Evolutionary conservation across 2,329 filamentous ascomycete genomes (phyloP).

Genomic region (Cyphellophora europaea): DNA sequence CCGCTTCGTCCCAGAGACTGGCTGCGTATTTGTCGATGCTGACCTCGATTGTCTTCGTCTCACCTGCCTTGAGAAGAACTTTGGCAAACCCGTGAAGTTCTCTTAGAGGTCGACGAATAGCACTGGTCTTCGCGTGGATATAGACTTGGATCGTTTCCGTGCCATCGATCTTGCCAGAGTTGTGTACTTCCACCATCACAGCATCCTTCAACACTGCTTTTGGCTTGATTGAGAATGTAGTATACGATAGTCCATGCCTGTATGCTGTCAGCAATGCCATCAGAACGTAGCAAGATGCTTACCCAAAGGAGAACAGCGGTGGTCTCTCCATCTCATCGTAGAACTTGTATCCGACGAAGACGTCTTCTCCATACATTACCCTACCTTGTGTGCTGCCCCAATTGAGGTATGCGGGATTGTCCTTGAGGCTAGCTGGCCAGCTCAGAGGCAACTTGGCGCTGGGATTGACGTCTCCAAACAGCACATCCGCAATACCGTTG

Average conservation of each 20-base stretch:
- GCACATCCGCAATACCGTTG: slow-evolving; percentile 66
- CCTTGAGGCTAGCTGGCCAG: slow-evolving; percentile 57
- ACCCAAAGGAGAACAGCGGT: slow-evolving; percentile 64
- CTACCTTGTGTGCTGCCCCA: slow-evolving; percentile 61
- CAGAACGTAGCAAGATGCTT: background rate
- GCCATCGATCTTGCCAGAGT: slow-evolving; percentile 4
- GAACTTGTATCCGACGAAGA: slow-evolving; percentile 72
- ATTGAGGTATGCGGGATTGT: slow-evolving; percentile 68
- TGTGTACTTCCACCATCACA: slow-evolving; percentile 4
- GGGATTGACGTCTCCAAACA: slow-evolving; percentile 65
- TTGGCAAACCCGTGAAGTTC: slow-evolving; percentile 38
- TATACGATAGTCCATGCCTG: slow-evolving; percentile 73
- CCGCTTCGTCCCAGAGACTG: slow-evolving; percentile 34
- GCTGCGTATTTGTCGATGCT: slow-evolving; percentile 26
- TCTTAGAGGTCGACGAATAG: slow-evolving; percentile 27
- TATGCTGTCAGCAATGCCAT: no score
- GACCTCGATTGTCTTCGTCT: slow-evolving; percentile 23
- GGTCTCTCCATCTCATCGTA: slow-evolving; percentile 58
- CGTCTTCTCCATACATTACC: slow-evolving; percentile 66
- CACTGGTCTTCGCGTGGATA: background rate
- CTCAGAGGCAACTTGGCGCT: slow-evolving; percentile 64
- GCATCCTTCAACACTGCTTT: background rate
- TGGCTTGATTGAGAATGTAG: slow-evolving; percentile 42
- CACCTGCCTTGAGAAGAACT: slow-evolving; percentile 26
- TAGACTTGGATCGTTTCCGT: slow-evolving; percentile 8